Evolutionary conservation across 306 rosid genomes (phyloP).

Genomic region (Potentilla sterilis): DNA sequence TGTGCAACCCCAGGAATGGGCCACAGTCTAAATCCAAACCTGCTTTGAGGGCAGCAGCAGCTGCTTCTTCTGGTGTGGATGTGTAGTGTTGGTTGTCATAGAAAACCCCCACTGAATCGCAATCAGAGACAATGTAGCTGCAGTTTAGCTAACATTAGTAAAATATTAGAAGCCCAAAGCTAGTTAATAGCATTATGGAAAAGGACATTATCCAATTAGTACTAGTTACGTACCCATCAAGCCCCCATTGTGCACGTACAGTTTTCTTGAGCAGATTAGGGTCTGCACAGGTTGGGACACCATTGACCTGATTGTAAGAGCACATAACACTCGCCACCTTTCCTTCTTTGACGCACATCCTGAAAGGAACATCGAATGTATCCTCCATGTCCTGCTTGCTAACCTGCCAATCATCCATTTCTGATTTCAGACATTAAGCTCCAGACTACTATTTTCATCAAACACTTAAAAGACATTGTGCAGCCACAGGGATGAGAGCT

Average conservation of each 20-base stretch:
- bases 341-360: constrained; percentile 88
- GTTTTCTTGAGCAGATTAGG: constrained; percentile 74
- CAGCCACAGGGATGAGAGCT: background rate
- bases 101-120: constrained; percentile 84
- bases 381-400: constrained; percentile 90
- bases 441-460: background rate
- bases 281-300: constrained; percentile 95
- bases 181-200: background rate
- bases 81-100: constrained; percentile 70
- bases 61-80: constrained; percentile 81
- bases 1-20: constrained; percentile 67
- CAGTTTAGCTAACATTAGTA: background rate
- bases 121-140: constrained; percentile 91
- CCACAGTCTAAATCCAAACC: constrained; percentile 96
- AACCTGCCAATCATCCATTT: constrained; percentile 40
- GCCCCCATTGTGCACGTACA: constrained; percentile 72
- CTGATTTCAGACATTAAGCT: background rate
- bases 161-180: background rate
- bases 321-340: constrained; percentile 92
- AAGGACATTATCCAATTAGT: background rate
- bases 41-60: constrained; percentile 93
- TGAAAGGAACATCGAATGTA: constrained; percentile 82
- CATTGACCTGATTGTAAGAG: constrained; percentile 92
- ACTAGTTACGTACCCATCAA: constrained; percentile 55
- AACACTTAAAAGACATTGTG: background rate